Evolutionary conservation across 2,329 filamentous ascomycete species (phyloP).

Genomic region (Trichoderma endophyticum): DNA sequence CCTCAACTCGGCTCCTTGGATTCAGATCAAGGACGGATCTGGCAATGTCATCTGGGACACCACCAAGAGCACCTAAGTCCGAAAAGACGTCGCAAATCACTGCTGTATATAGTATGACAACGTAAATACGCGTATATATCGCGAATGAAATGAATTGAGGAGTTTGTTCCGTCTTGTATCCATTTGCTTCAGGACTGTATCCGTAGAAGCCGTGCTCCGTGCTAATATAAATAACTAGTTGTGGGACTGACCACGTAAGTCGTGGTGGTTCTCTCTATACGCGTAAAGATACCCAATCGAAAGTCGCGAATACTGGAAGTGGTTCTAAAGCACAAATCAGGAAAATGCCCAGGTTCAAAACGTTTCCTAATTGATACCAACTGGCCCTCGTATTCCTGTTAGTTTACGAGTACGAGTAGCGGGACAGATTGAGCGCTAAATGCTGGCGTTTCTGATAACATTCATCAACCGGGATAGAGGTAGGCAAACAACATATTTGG

Average conservation of each 20-base stretch:
- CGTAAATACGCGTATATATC: neutral
- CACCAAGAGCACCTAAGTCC: slow-evolving; percentile 16
- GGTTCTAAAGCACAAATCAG: neutral
- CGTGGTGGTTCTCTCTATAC: neutral
- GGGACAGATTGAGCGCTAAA: neutral
- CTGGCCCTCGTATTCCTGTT: neutral
- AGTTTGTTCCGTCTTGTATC: neutral
- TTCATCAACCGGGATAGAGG: neutral
- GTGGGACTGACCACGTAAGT: neutral
- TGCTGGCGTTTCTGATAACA: neutral
- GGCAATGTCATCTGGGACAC: slow-evolving; percentile 23
- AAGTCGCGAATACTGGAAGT: neutral
- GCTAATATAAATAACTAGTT: neutral
- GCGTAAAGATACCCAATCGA: neutral
- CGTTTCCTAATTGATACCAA: neutral
- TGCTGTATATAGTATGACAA: neutral
- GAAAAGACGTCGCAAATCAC: neutral
- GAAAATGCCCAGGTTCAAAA: neutral
- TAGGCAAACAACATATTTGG: neutral
- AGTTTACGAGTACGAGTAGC: neutral
- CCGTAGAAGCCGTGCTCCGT: neutral
- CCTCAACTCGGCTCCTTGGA: slow-evolving; percentile 21
- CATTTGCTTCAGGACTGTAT: neutral
- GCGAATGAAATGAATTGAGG: neutral
- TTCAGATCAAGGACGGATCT: slow-evolving; percentile 21